phyloP scores from a whole-genome alignment of 164 flowering plant species.

The Piper longum region DNA sequence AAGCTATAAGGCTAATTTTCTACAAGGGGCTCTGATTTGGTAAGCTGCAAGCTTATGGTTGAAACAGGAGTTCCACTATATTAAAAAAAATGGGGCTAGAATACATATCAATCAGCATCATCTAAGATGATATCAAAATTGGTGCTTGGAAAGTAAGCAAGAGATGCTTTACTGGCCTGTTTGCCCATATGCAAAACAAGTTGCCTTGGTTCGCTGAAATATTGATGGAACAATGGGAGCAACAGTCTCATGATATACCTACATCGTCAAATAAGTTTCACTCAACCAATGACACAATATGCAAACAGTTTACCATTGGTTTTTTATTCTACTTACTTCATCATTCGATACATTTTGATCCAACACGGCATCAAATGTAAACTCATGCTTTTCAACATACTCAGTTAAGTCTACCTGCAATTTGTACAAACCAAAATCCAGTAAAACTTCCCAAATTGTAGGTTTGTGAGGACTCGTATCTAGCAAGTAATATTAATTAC shows the following conservation, averaged over 20 bases:
- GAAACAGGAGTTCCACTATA: no score
- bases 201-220: conserved; percentile 82
- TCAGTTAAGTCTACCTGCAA: conserved; percentile 88
- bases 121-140: no score
- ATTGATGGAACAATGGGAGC: conserved; percentile 82
- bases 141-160: no score
- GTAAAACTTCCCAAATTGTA: background rate
- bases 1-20: no score
- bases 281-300: background rate
- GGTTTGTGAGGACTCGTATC: background rate
- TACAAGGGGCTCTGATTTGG: no score
- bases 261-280: conserved; percentile 5
- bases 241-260: conserved; percentile 87
- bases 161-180: conserved; percentile 39
- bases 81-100: no score
- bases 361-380: conserved; percentile 88
- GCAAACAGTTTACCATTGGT: background rate
- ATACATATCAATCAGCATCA: no score
- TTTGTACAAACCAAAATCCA: background rate
- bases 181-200: conserved; percentile 99
- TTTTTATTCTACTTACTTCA: conserved; percentile 41
- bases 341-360: conserved; percentile 80
- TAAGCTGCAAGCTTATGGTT: no score
- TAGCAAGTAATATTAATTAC: background rate
- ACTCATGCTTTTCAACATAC: conserved; percentile 86